Percentiles rank a stretch among this genome's conserved stretches.
phyloP scores from a whole-genome alignment of 176 grass and related monocot genomes.

The Rhipidocladum racemiflorum region DNA sequence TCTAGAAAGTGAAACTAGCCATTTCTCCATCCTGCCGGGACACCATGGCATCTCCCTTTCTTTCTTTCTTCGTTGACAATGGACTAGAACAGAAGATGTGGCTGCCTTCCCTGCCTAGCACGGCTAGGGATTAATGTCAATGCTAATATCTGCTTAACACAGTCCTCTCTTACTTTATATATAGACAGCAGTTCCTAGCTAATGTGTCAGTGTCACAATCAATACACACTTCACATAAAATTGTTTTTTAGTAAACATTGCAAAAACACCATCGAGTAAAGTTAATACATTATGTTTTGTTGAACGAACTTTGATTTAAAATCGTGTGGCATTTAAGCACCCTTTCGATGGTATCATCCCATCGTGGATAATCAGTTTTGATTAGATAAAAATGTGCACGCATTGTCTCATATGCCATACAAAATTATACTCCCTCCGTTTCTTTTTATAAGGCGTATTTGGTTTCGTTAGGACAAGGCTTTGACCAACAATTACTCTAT shows the following conservation, averaged over 20 bases:
- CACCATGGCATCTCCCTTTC: conserved; percentile 30
- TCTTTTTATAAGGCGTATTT: too few species aligned
- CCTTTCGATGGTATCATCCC: conserved; percentile 10
- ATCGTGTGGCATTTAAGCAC: conserved; percentile 4
- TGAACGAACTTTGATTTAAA: background rate
- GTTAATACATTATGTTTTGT: conserved; percentile 19
- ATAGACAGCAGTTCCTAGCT: conserved; percentile 5
- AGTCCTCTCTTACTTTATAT: conserved; percentile 31
- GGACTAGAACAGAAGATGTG: conserved; percentile 27
- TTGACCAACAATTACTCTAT: too few species aligned
- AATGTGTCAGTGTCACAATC: conserved; percentile 20
- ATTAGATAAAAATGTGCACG: conserved; percentile 13
- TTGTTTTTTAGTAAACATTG: background rate
- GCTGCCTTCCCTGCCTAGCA: conserved; percentile 24
- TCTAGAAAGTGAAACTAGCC: conserved; percentile 41
- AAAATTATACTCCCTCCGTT: too few species aligned
- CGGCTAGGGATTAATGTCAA: conserved; percentile 28
- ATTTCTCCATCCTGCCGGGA: conserved; percentile 25
- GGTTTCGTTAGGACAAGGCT: too few species aligned
- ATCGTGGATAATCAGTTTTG: background rate
- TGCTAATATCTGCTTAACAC: conserved; percentile 21
- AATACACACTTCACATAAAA: conserved; percentile 23
- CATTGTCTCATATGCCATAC: conserved; percentile 13
- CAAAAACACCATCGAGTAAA: conserved; percentile 8
- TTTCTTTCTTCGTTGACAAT: conserved; percentile 24